A percentile compares a stretch with the other conserved stretches of the same genome.
These are phyloP conservation scores for Tolypocladium album DNA, from an alignment of 2,329 filamentous ascomycete species.

Conservation along the genomic window DNA sequence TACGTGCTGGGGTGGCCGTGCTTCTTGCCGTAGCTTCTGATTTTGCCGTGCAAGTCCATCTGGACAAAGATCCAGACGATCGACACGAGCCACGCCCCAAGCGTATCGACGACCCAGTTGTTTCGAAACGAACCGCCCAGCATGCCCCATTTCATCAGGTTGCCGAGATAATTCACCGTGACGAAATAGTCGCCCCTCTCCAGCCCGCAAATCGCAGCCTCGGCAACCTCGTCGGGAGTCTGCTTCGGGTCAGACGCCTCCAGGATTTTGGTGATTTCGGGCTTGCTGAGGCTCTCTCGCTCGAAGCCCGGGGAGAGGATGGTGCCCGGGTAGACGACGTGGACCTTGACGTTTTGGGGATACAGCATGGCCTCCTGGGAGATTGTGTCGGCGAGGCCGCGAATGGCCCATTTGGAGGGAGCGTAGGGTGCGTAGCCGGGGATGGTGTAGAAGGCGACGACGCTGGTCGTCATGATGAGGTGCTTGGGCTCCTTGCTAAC, in stretches of 20 bases:
- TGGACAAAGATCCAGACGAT: constrained; percentile 49
- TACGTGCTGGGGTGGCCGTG: constrained; percentile 47
- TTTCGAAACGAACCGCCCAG: constrained; percentile 47
- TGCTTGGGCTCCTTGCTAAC: constrained; percentile 50
- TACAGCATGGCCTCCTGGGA: constrained; percentile 80
- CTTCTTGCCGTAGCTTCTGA: constrained; percentile 43
- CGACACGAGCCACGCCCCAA: constrained; percentile 41
- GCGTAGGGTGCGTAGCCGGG: constrained; percentile 78
- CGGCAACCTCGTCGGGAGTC: constrained; percentile 68
- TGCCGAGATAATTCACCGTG: constrained; percentile 62
- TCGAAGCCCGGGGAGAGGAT: constrained; percentile 69
- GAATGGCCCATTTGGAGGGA: constrained; percentile 76
- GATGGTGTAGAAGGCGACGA: constrained; percentile 63
- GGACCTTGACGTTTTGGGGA: constrained; percentile 69
- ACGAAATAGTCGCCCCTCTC: constrained; percentile 75
- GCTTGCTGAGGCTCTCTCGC: constrained; percentile 69
- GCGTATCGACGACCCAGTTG: constrained; percentile 48
- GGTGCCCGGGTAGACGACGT: constrained; percentile 74
- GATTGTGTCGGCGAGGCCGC: constrained; percentile 72
- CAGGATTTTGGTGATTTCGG: constrained; percentile 64
- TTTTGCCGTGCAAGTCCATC: constrained; percentile 44
- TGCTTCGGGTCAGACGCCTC: constrained; percentile 77
- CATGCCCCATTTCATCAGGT: constrained; percentile 55
- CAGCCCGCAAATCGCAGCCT: constrained; percentile 56
- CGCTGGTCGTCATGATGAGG: constrained; percentile 78